Base-by-base conservation (phyloP, 2,329 filamentous ascomycete genomes). In the Coleophoma eucalyptorum region DNA sequence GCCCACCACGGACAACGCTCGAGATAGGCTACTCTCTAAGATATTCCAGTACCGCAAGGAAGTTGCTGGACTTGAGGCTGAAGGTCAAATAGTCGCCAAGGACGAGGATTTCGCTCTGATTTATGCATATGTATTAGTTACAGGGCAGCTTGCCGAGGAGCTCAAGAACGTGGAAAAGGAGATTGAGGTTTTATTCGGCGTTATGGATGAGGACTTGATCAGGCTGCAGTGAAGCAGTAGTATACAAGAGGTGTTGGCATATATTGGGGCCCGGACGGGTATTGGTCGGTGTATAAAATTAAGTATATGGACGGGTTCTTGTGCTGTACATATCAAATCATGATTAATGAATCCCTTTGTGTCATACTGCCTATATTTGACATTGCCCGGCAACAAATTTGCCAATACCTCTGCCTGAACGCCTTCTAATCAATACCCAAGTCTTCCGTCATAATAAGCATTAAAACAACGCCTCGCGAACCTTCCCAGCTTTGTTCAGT, bases 51-150 rank as follows among this genome's bases (percentile, higher is more conserved):
- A 94, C 48, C 15, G 38, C 32, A 48, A 68, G 67, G 18, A 68
- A 63, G 43, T 66, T 18, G 35, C 48, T 15, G 37, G 31, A 11
- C 57, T 58, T 43, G 55, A 50, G 1, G 50, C 49, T 38, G 54
- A 49, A n/a, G 53, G 42, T 11, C 47, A 37, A 18, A 13, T 51
- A 5, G 47, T 59, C 5, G 76, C 84, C 1, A 84, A 83, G 56
- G 88, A 92, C 66, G 81, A 83, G 55, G 94, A 99, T 65, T 97
- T 94, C 67, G 91, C 93, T 56, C 73, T 97, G 58, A 71, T 97
- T 41, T 99, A 97, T 71, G 92, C 93, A 16, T 99, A 96, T 71
- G 90, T 81, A 3, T 71, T 88, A 42, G 82, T 87, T 44, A 86
- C 84, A 7, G 78, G 81, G 41, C 83, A 86, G 67, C 77, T 88